A percentile compares a stretch with the other conserved stretches of the same genome.
Conservation (phyloP, 179 eudicot species). For the Pouteria campechiana region DNA sequence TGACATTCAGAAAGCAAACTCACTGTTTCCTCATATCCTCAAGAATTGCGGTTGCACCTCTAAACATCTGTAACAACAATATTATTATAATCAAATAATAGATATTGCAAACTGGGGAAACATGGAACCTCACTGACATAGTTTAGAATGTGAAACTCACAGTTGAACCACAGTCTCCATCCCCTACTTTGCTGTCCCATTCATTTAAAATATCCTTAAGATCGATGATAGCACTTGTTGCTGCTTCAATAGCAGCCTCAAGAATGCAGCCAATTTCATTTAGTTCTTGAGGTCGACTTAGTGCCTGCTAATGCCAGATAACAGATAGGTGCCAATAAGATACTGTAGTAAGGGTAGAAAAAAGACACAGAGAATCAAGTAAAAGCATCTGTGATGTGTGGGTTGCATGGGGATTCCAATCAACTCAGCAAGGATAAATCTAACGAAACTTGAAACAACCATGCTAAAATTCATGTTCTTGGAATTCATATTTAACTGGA, state of each 20-base stretch:
- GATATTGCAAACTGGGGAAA: neutral
- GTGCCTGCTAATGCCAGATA: conserved; percentile 26
- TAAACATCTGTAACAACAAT: conserved; percentile 56
- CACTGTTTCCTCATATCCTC: conserved; percentile 82
- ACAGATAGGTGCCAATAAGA: conserved; percentile 8
- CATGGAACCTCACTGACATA: no score
- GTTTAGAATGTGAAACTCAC: conserved; percentile 32
- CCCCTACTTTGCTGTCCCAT: conserved; percentile 97
- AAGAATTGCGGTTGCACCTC: conserved; percentile 77
- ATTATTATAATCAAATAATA: conserved; percentile 2
- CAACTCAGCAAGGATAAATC: no score
- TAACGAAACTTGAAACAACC: no score
- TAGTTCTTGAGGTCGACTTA: conserved; percentile 59
- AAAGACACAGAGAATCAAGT: no score
- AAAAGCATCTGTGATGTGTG: no score
- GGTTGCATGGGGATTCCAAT: no score
- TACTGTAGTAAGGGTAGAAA: no score
- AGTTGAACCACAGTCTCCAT: conserved; percentile 99
- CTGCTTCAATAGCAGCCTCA: conserved; percentile 86
- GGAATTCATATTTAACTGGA: no score
- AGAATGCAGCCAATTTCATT: conserved; percentile 52
- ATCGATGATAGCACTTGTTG: conserved; percentile 52
- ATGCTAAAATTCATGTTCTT: no score
- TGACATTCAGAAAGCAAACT: conserved; percentile 9
- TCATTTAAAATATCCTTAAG: conserved; percentile 75